phyloP scores from a whole-genome alignment of 2,329 filamentous ascomycete species.

The Penicillium rolfsii region DNA sequence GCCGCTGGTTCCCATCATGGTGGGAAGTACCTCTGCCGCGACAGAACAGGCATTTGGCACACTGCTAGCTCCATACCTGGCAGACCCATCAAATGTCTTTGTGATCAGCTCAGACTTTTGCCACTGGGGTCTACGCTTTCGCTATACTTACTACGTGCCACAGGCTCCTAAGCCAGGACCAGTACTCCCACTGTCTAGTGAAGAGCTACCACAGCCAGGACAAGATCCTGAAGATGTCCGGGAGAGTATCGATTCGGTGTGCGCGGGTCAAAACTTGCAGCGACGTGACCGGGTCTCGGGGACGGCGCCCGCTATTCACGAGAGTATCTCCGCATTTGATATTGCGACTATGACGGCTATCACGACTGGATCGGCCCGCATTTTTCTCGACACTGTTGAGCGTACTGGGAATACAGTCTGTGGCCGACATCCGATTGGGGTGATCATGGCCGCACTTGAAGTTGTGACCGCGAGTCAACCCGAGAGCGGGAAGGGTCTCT shows the following conservation, averaged over 20 bases:
- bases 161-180: conserved; percentile 46
- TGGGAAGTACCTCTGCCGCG: conserved; percentile 70
- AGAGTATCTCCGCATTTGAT: conserved; percentile 82
- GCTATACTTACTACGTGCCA: conserved; percentile 77
- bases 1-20: conserved; percentile 78
- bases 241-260: conserved; percentile 35
- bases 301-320: conserved; percentile 66
- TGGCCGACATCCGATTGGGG: conserved; percentile 90
- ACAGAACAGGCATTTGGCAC: conserved; percentile 71
- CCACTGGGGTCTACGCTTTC: conserved; percentile 87
- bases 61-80: conserved; percentile 76
- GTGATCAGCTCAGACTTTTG: conserved; percentile 95
- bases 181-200: conserved; percentile 43
- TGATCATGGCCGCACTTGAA: conserved; percentile 87
- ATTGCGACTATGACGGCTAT: conserved; percentile 82
- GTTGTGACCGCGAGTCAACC: conserved; percentile 51
- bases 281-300: conserved; percentile 40
- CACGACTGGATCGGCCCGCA: conserved; percentile 70
- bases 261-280: conserved; percentile 32
- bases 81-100: conserved; percentile 74
- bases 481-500: conserved; percentile 54
- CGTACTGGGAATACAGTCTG: conserved; percentile 89
- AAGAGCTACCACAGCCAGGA: conserved; percentile 48
- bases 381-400: conserved; percentile 69
- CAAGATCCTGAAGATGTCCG: conserved; percentile 30